These are phyloP conservation scores for Flagelloscypha sp. DNA, from an alignment of 768 basidiomycete genomes.

Conservation along the genomic window DNA sequence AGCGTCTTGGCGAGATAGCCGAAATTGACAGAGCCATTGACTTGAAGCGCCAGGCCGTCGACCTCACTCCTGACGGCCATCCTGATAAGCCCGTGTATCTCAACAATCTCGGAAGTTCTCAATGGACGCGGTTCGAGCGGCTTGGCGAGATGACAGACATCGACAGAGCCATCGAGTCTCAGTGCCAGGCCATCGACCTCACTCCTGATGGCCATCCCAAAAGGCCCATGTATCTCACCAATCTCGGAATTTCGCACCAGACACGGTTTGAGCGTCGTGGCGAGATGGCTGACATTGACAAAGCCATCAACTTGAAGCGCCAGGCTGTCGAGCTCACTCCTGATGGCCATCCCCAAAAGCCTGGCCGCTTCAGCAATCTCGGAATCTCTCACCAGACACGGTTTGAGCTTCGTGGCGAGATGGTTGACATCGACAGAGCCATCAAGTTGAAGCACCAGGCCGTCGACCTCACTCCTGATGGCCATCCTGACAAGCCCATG, in stretches of 20 bases:
- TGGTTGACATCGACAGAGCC: conserved; percentile 8
- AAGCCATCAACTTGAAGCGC: conserved; percentile 3
- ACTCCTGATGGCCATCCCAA: conserved; percentile 6
- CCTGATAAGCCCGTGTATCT: too few species aligned
- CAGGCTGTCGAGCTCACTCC: conserved; percentile 7
- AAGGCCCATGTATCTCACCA: conserved; percentile 4
- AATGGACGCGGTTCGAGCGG: too few species aligned
- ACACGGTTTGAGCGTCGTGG: conserved; percentile 6
- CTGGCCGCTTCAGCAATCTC: conserved; percentile 3
- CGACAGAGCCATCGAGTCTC: too few species aligned
- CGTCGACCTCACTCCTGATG: conserved; percentile 8
- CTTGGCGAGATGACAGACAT: too few species aligned
- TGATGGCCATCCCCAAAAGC: neutral
- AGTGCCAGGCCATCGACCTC: conserved; percentile 7
- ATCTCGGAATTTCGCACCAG: conserved; percentile 3
- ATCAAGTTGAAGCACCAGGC: conserved; percentile 2
- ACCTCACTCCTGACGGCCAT: too few species aligned
- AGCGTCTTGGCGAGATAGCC: too few species aligned
- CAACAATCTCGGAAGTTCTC: too few species aligned
- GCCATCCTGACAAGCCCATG: conserved; percentile 4
- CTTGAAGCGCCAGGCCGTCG: too few species aligned
- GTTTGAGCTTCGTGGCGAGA: conserved; percentile 4
- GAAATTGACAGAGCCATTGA: too few species aligned
- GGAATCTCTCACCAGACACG: conserved; percentile 1
- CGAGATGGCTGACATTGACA: conserved; percentile 7